Base-by-base conservation (phyloP, 768 basidiomycete species). In the Mycena galericulata region DNA sequence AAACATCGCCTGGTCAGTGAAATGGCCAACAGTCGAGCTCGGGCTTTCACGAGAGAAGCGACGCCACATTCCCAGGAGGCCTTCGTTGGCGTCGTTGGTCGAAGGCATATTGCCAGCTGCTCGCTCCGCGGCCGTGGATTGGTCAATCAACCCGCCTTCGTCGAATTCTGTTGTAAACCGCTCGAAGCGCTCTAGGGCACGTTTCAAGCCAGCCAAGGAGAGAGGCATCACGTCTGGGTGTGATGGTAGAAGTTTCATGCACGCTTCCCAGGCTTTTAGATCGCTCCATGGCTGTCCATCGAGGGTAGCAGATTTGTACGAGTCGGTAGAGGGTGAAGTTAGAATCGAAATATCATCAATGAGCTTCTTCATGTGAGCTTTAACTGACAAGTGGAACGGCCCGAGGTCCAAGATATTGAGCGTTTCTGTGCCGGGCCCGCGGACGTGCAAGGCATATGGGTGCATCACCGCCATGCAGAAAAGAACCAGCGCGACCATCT, bases 371-470 rank as follows among this genome's bases (percentile, higher is more conserved):
- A 70, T 47, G 18, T 64, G 69, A 2, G 4, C 26, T 11, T 53
- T 51, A 18, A 66, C 50, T 4, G 53, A 40, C 10, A 24, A 10
- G 36, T 76, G 75, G 2, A 70, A 50, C 0, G 71, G 67, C 2
- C 67, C 72, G 32, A 72, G 71, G 30, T 74, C 59, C 1, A 75
- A 56, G 9, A 73, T 59, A 34, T 75, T 76, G 15, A 49, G 22
- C 5, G 53, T 45, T 18, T 56, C 68, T 6, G 49, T 57, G 9
- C 51, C 51, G 10, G 26, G 32, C 3, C 59, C 68, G 2, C 71
- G 67, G 26, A 71, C 62, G 8, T 26, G 45, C 1, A 34, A 57
- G n/a, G 71, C 63, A 40, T 75, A 76, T 4, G 74, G 74, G 29
- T 72, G 66, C 22, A 61, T 65, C 15, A 70, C 50, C 6, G 58